A percentile compares a stretch with the other conserved stretches of the same genome.
Evolutionary conservation across 257 asterid species (phyloP).

Genomic region (Pogostemon cablin): DNA sequence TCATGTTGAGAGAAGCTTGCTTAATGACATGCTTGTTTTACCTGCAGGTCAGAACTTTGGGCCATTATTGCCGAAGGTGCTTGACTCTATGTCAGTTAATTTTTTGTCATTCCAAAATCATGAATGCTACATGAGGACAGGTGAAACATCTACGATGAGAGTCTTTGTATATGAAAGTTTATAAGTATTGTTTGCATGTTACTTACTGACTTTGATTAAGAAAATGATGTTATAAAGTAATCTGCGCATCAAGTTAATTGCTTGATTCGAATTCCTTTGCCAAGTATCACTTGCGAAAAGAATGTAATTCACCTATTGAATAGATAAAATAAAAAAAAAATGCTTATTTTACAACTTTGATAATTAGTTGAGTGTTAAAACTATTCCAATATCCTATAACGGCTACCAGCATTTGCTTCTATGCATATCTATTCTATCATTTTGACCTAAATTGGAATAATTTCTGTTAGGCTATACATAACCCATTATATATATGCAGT

Average conservation of each 20-base stretch:
- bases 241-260: conserved; percentile 13
- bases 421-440: conserved; percentile 23
- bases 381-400: conserved; percentile 15
- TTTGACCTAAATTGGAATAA: conserved; percentile 3
- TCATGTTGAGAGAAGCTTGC: conserved; percentile 3
- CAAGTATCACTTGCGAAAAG: conserved; percentile 26
- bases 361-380: conserved; percentile 14
- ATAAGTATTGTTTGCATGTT: conserved; percentile 17
- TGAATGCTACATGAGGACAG: conserved; percentile 92
- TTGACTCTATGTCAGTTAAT: conserved; percentile 64
- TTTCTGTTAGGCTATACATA: neutral
- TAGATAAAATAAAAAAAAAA: conserved; percentile 1
- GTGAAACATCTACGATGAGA: conserved; percentile 45
- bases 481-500: conserved; percentile 17
- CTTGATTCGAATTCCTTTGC: conserved; percentile 26
- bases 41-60: conserved; percentile 72
- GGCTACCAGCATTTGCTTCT: conserved; percentile 24
- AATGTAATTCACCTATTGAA: neutral
- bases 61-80: conserved; percentile 68
- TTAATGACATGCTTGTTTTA: conserved; percentile 32
- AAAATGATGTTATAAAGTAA: neutral
- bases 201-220: conserved; percentile 13
- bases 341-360: conserved; percentile 14
- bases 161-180: conserved; percentile 31
- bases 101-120: conserved; percentile 69